Evolutionary conservation across 805 yeast genomes (phyloP), one percentile per base, ranked within the genome.

Genomic region (Phaffomyces opuntiae): DNA sequence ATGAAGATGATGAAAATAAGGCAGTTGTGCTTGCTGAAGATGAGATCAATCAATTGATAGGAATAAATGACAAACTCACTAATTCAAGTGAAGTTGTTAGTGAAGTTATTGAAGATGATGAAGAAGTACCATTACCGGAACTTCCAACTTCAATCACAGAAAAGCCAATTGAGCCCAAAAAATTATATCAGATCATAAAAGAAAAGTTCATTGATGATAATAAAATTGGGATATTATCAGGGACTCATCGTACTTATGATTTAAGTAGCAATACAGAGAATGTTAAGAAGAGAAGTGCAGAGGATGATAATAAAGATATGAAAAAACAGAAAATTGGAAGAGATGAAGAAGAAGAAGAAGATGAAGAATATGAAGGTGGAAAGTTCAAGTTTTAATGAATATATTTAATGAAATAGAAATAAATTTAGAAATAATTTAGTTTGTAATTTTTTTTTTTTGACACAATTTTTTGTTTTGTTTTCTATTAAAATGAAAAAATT

Each of bases 231-330:
- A 34, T 50, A 19, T 39, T 50, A 47, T 25, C 47, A 4, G 7
- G 24, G n/a, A 49, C 47, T 44, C 51, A 48, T 43, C 59, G 36
- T 44, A 49, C 49, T 43, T 58, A 53, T 59, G 66, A 51, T 54
- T 42, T 56, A 55, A 29, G 24, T 14, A 25, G 7, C 5, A 21
- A 9, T 27, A 9, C 12, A 27, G 31, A 27, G 11, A 27, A 12
- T 27, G 31, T 9, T 27, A 27, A 21, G 16, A 55, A 53, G 44
- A 48, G 53, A 37, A 7, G 41, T 14, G 25, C 37, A 31, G 36
- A 36, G n/a, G 43, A 34, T 7, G 37, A 39, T 3, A 9, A 19
- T 25, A 33, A 40, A 13, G 25, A 13, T 17, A 12, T 8, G 2
- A 44, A 44, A 19, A 38, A 32, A 14, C 43, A 40, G 34, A 40